Conservation (phyloP, 2,329 filamentous ascomycete genomes). For the Paecilomyces dactylethromorphus region DNA sequence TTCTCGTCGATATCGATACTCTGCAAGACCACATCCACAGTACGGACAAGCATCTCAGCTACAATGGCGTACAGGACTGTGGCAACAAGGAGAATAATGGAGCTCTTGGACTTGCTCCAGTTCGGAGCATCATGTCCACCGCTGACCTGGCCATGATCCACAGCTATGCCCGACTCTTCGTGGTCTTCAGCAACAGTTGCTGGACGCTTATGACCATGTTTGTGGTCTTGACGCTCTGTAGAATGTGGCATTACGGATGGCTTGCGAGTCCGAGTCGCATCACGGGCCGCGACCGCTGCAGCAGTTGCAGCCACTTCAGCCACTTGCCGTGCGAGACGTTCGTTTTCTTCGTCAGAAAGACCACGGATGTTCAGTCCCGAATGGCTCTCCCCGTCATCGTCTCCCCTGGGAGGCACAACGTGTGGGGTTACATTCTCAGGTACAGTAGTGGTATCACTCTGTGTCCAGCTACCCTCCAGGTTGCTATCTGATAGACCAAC, state of each 20-base stretch:
- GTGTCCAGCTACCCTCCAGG: constrained; percentile 27
- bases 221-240: constrained; percentile 24
- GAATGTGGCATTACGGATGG: constrained; percentile 34
- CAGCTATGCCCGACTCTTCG: constrained; percentile 39
- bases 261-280: constrained; percentile 55
- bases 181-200: constrained; percentile 36
- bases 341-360: constrained; percentile 75
- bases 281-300: constrained; percentile 76
- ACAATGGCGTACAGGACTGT: constrained; percentile 94
- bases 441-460: constrained; percentile 14
- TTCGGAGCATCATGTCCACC: constrained; percentile 97
- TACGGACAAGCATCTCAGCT: constrained; percentile 93
- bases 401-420: constrained; percentile 66
- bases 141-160: constrained; percentile 37
- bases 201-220: constrained; percentile 27
- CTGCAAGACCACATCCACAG: constrained; percentile 90
- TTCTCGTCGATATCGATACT: constrained; percentile 93
- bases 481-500: constrained; percentile 58
- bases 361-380: constrained; percentile 44
- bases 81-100: constrained; percentile 78
- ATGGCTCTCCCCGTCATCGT: constrained; percentile 33
- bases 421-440: constrained; percentile 50
- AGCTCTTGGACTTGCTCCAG: constrained; percentile 88
- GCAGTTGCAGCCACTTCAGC: constrained; percentile 92
- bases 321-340: constrained; percentile 73